Conservation (phyloP, 345 rosid species). For the Citrus medica region DNA sequence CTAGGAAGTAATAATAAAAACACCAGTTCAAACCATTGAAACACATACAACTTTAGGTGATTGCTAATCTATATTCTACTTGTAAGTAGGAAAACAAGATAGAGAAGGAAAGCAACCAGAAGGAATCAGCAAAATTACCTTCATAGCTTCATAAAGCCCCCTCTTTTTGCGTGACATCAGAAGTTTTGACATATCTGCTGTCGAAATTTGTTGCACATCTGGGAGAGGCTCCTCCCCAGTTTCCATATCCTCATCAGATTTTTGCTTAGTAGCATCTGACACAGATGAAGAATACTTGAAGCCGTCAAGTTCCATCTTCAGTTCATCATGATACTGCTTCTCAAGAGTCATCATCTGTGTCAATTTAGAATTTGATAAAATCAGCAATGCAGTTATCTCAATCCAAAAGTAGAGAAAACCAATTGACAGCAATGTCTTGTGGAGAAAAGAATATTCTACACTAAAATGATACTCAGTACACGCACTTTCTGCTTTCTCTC, state of each 20-base stretch:
- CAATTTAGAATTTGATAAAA: background rate
- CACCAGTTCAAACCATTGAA: background rate
- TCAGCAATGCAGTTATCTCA: background rate
- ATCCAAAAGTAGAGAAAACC: background rate
- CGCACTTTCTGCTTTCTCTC: slow-evolving; percentile 58
- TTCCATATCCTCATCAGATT: slow-evolving; percentile 20
- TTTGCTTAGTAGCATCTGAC: slow-evolving; percentile 19
- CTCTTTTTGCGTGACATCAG: slow-evolving; percentile 68
- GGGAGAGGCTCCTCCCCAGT: slow-evolving; percentile 35
- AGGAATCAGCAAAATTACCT: slow-evolving; percentile 38
- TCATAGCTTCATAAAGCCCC: slow-evolving; percentile 57
- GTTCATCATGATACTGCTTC: slow-evolving; percentile 82
- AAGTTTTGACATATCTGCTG: slow-evolving; percentile 28
- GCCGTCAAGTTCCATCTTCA: slow-evolving; percentile 60
- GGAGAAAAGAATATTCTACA: too few species aligned
- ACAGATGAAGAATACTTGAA: slow-evolving; percentile 18
- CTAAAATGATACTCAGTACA: background rate
- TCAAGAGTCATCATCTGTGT: slow-evolving; percentile 66
- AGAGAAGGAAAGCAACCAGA: background rate
- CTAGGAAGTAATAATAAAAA: background rate
- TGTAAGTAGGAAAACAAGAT: background rate
- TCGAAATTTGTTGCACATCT: slow-evolving; percentile 33
- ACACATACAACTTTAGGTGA: background rate
- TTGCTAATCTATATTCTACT: background rate
- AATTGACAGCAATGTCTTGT: background rate